Evolutionary conservation across 805 yeast species (phyloP), one percentile per base, ranked within the genome.

Genomic region (Saccharomycopsis sp.): DNA sequence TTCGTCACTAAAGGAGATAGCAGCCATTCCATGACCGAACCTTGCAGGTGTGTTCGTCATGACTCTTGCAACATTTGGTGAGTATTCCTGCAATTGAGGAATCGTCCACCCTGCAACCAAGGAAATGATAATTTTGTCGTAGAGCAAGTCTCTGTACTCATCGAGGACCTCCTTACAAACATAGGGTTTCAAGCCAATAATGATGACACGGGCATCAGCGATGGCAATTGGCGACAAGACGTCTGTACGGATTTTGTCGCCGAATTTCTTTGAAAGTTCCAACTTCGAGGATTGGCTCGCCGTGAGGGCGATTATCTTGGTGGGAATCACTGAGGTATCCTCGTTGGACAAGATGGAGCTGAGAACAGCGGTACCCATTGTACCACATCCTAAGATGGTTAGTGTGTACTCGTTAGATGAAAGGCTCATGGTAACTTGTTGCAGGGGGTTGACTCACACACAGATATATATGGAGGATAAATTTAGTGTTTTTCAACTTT

Each of bases 21-120:
- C 87, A 8, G 97, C 95, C 70, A 89, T 86, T 38, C 97, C 98
- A 52, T 79, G 75, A 17, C 96, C 95, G 59, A 73, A 84, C 58
- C 80, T 79, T 15, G 95, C 94, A 3, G 99, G 96, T 0, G 98
- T 92, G 63, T 89, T 92, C 34, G 99, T 89, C 95, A 94, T 88
- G n/a, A 94, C 94, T 48, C 95, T 73, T 17, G 94, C 84, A 23
- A 89, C 77, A 44, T 68, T 64, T 38, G 57, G 45, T 7, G 83
- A 65, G 52, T 75, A 71, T 1, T 58, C 53, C 15, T 57, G 48
- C 51, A 87, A 68, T 56, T 82, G 83, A 15, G 67, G 76, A 47
- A 88, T 77, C 13, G 95, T 84, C 73, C 86, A 82, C 10, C 99
- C 99, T 2, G 98, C 97, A 52, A 87, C 75, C 48, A 92, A 64